Conservation (phyloP, 768 basidiomycete genomes). For the Boletus sensibilis region DNA sequence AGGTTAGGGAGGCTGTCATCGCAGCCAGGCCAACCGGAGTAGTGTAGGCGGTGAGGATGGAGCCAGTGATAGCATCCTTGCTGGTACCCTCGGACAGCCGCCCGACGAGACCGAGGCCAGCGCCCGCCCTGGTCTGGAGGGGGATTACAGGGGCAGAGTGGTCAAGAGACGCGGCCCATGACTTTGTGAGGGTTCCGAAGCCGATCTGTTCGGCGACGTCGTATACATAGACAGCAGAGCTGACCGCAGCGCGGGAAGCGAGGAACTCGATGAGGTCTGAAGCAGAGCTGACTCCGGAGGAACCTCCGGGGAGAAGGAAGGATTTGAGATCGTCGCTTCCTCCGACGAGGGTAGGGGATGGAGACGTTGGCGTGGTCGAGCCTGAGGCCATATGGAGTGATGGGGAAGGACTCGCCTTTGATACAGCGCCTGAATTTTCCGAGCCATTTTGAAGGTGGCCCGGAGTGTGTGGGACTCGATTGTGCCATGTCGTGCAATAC, state of each 20-base stretch:
- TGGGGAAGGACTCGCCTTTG: not conserved
- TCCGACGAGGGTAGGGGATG: constrained; percentile 37
- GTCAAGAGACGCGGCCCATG: constrained; percentile 49
- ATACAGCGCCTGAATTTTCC: too few relatives aligned
- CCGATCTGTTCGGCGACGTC: constrained; percentile 84
- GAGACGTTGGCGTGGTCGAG: constrained; percentile 4
- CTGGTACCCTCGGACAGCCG: constrained; percentile 79
- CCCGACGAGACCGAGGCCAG: constrained; percentile 77
- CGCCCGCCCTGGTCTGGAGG: constrained; percentile 82
- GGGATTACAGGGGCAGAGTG: constrained; percentile 56
- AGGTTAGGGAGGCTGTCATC: constrained; percentile 77
- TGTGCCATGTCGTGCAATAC: constrained; percentile 31
- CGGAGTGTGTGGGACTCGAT: constrained; percentile 27
- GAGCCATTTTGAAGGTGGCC: not conserved
- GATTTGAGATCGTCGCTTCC: constrained; percentile 34
- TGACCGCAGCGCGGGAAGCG: constrained; percentile 52
- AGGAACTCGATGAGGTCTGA: constrained; percentile 69
- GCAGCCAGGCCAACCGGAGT: constrained; percentile 79
- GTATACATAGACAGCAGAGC: constrained; percentile 74
- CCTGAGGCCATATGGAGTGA: constrained; percentile 1
- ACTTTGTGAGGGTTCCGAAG: constrained; percentile 70
- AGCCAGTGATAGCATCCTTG: constrained; percentile 56
- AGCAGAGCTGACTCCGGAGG: constrained; percentile 37
- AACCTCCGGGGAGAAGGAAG: not conserved
- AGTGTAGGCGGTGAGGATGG: constrained; percentile 74